Percentiles rank a stretch among this genome's conserved stretches.
Conservation (phyloP, 257 asterid genomes). For the Fraxinus americana region DNA sequence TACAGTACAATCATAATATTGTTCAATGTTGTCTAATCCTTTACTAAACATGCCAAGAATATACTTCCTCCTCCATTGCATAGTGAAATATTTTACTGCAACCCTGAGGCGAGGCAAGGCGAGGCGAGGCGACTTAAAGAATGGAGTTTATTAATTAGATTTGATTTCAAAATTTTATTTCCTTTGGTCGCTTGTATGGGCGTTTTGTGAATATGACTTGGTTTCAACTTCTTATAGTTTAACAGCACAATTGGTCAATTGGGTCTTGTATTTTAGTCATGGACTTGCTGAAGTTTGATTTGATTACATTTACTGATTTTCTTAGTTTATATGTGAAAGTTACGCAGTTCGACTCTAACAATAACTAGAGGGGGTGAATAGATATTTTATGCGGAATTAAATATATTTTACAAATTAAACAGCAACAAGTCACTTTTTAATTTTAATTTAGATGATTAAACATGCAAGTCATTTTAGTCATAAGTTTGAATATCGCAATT, state of each 20-base stretch:
- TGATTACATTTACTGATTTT: not conserved
- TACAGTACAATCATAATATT: not conserved
- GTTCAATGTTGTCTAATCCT: not conserved
- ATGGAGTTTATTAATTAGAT: not conserved
- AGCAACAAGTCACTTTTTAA: too few species aligned
- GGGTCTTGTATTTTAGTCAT: not conserved
- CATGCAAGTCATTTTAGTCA: too few species aligned
- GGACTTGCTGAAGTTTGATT: not conserved
- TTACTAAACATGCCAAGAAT: not conserved
- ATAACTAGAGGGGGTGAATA: too few species aligned
- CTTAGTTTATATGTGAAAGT: too few species aligned
- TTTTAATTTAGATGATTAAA: too few species aligned
- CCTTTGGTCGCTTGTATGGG: not conserved
- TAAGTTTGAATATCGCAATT: too few species aligned
- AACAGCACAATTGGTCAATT: not conserved
- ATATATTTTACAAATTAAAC: too few species aligned
- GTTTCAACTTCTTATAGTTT: not conserved
- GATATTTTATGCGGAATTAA: too few species aligned
- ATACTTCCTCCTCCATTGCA: not conserved
- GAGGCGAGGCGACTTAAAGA: not conserved
- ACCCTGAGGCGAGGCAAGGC: not conserved
- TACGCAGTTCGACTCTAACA: too few species aligned
- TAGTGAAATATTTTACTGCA: not conserved
- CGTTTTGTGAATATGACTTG: not conserved
- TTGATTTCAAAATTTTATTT: not conserved